These are phyloP conservation scores for Populus simonii DNA, from an alignment of 345 rosid genomes.

Conservation along the genomic window DNA sequence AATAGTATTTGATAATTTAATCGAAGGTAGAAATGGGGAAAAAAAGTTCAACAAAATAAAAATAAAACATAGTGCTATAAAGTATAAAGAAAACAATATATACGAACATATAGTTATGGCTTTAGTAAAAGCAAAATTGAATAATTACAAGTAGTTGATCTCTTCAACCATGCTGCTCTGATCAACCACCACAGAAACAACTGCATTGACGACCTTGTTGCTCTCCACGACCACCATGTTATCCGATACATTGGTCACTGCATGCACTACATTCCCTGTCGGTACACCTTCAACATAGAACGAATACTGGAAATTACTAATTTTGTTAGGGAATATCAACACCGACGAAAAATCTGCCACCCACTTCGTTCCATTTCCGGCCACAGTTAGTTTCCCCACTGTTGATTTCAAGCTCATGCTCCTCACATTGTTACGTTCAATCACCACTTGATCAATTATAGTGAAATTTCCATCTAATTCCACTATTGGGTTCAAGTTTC, in stretches of 20 bases:
- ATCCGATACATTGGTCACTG: slow-evolving; percentile 46
- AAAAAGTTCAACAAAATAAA: no score
- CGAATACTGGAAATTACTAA: slow-evolving; percentile 58
- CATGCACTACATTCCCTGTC: slow-evolving; percentile 28
- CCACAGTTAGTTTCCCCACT: slow-evolving; percentile 37
- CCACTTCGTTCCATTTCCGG: slow-evolving; percentile 60
- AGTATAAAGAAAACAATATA: no score
- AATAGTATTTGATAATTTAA: no score
- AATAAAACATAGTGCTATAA: no score
- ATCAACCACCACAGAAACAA: slow-evolving; percentile 55
- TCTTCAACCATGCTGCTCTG: slow-evolving; percentile 41
- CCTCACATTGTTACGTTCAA: slow-evolving; percentile 51
- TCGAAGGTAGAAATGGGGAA: no score
- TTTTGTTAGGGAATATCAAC: slow-evolving; percentile 55
- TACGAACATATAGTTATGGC: no score
- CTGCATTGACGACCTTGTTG: slow-evolving; percentile 43
- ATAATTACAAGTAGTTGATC: neutral
- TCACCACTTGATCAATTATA: slow-evolving; percentile 52
- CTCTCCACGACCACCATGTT: slow-evolving; percentile 63
- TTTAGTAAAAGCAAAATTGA: no score
- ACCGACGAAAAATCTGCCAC: slow-evolving; percentile 52
- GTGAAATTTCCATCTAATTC: slow-evolving; percentile 54
- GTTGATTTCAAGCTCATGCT: slow-evolving; percentile 61
- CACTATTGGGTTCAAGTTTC: slow-evolving; percentile 37
- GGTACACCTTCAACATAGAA: slow-evolving; percentile 24